These are phyloP conservation scores for Amaranthus palmeri DNA, from an alignment of 148 eudicot genomes.

Conservation along the genomic window DNA sequence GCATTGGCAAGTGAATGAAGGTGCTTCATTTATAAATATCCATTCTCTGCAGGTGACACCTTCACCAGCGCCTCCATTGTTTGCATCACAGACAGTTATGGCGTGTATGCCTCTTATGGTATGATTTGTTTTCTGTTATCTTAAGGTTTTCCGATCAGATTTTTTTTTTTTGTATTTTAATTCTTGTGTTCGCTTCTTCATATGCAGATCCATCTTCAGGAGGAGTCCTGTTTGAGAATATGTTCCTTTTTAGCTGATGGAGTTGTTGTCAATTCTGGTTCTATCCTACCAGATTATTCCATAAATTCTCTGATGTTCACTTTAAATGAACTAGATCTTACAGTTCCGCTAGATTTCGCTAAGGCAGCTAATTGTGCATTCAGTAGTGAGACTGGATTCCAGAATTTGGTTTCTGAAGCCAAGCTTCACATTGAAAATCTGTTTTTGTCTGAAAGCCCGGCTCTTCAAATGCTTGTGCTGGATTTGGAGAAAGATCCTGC, in stretches of 20 bases:
- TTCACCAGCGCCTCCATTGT: conserved; percentile 71
- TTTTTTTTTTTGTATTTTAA: not conserved
- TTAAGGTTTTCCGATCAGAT: not conserved
- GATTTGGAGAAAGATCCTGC: conserved; percentile 90
- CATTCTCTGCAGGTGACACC: conserved; percentile 81
- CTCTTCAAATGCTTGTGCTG: conserved; percentile 45
- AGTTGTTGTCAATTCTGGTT: conserved; percentile 53
- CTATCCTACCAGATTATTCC: conserved; percentile 63
- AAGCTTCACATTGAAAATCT: conserved; percentile 75
- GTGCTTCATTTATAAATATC: conserved; percentile 63
- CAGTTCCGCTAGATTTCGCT: conserved; percentile 59
- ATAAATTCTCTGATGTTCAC: conserved; percentile 59
- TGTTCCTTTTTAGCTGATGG: conserved; percentile 92
- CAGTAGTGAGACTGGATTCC: conserved; percentile 24
- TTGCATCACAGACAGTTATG: conserved; percentile 74
- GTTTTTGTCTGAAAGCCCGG: conserved; percentile 64
- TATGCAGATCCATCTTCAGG: conserved; percentile 87
- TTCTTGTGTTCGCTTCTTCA: not conserved
- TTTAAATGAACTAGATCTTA: conserved; percentile 66
- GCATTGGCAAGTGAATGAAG: conserved; percentile 45
- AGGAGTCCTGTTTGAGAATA: conserved; percentile 92
- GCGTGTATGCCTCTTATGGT: conserved; percentile 86
- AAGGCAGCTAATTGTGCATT: conserved; percentile 23
- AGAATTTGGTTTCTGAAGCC: conserved; percentile 63
- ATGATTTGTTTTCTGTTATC: conserved; percentile 19